Evolutionary conservation across 495 filamentous ascomycete genomes (phyloP).

Genomic region (Talaromyces wortmannii): DNA sequence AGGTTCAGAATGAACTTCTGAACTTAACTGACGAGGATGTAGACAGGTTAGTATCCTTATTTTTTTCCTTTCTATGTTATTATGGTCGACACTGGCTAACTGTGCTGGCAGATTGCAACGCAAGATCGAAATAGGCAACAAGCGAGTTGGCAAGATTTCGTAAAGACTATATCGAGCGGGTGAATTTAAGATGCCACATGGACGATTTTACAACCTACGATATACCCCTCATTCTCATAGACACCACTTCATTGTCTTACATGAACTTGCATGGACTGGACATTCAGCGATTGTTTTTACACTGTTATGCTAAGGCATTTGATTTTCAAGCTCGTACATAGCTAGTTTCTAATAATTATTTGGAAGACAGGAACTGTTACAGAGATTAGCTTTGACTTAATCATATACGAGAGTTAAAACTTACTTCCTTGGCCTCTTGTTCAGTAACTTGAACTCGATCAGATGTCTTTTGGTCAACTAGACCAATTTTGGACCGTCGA

Average conservation of each 20-base stretch:
- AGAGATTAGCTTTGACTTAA: neutral
- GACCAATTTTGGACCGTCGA: conserved; percentile 56
- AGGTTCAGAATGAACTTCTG: conserved; percentile 77
- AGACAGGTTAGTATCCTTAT: conserved; percentile 39
- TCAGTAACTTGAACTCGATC: conserved; percentile 57
- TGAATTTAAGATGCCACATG: neutral
- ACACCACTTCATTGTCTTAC: neutral
- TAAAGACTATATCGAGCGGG: conserved; percentile 20
- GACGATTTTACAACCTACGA: neutral
- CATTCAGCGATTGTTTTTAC: neutral
- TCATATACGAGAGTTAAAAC: neutral
- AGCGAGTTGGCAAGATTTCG: conserved; percentile 69
- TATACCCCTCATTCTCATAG: neutral
- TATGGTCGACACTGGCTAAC: conserved; percentile 12
- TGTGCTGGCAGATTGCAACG: conserved; percentile 44
- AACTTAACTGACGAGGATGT: conserved; percentile 68
- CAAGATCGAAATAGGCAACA: conserved; percentile 80
- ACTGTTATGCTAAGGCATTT: neutral
- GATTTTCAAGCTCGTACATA: neutral
- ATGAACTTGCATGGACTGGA: neutral
- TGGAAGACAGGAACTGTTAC: neutral
- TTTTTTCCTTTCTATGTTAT: neutral
- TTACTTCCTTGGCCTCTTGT: conserved; percentile 60
- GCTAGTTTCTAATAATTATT: neutral
- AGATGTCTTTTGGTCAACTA: conserved; percentile 59